These are phyloP conservation scores for Phlebiopsis flavidoalba DNA, from an alignment of 768 basidiomycete species.

Conservation along the genomic window DNA sequence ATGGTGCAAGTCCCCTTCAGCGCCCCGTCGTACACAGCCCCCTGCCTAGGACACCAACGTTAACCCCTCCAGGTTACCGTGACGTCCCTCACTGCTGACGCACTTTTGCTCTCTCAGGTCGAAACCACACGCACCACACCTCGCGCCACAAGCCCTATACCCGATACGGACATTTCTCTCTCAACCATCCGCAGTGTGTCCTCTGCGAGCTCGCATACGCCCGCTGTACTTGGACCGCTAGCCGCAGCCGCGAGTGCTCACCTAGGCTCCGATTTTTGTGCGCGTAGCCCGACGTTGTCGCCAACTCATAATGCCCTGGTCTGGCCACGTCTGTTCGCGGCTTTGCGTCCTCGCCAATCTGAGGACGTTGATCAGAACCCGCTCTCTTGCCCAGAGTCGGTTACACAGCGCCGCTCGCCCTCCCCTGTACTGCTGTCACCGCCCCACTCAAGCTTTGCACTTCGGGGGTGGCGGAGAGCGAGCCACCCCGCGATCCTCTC, in stretches of 20 bases:
- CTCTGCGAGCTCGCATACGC: slow-evolving; percentile 13
- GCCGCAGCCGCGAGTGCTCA: not conserved
- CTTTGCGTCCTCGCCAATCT: slow-evolving; percentile 10
- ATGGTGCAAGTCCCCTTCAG: not conserved
- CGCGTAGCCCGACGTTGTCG: slow-evolving; percentile 7
- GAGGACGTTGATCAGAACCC: not conserved
- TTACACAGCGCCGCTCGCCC: slow-evolving; percentile 1
- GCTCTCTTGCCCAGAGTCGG: not conserved
- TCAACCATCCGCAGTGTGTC: slow-evolving; percentile 3
- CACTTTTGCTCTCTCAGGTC: not conserved
- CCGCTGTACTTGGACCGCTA: slow-evolving; percentile 12
- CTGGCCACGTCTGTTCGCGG: not conserved
- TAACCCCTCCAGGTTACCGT: not conserved
- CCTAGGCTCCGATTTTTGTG: not conserved
- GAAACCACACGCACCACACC: not conserved
- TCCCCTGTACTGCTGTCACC: slow-evolving; percentile 13
- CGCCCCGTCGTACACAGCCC: slow-evolving; percentile 11
- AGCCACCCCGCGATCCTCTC: slow-evolving; percentile 18
- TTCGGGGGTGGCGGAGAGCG: slow-evolving; percentile 5
- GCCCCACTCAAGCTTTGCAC: not conserved
- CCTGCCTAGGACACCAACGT: slow-evolving; percentile 1
- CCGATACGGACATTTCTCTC: not conserved
- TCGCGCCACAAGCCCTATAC: slow-evolving; percentile 10
- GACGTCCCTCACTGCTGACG: not conserved
- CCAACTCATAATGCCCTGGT: not conserved